phyloP scores from a whole-genome alignment of 2,329 filamentous ascomycete species.

The Phyllosticta citriasiana region DNA sequence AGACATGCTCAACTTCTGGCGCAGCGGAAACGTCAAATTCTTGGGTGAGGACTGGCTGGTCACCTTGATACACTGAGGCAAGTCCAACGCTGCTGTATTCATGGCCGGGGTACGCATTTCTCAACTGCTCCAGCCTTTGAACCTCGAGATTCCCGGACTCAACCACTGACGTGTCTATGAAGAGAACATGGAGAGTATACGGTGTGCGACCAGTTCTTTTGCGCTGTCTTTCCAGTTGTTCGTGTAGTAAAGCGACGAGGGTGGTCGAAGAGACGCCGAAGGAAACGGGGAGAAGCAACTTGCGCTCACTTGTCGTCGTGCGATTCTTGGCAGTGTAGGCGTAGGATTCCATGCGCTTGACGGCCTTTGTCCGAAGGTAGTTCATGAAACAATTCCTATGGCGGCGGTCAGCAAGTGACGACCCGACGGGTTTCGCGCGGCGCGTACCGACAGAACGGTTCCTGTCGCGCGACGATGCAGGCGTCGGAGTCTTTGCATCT shows the following conservation, averaged over 20 bases:
- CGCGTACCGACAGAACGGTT: slow-evolving; percentile 50
- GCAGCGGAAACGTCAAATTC: slow-evolving; percentile 11
- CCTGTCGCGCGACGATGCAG: slow-evolving; percentile 45
- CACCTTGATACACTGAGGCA: slow-evolving; percentile 38
- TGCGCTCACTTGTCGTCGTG: slow-evolving; percentile 33
- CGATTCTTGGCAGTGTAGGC: slow-evolving; percentile 44
- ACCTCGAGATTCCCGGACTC: slow-evolving; percentile 39
- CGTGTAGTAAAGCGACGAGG: slow-evolving; percentile 65
- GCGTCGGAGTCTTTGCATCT: slow-evolving; percentile 46
- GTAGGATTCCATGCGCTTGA: slow-evolving; percentile 60
- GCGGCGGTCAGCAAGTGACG: neutral
- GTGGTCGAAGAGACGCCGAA: slow-evolving; percentile 72
- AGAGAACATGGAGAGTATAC: slow-evolving; percentile 54
- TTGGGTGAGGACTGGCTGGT: neutral
- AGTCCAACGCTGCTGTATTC: slow-evolving; percentile 54
- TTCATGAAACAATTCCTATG: slow-evolving; percentile 62
- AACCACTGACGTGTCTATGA: slow-evolving; percentile 36
- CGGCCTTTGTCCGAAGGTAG: slow-evolving; percentile 68
- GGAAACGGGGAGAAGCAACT: slow-evolving; percentile 69
- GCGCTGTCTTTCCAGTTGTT: slow-evolving; percentile 56
- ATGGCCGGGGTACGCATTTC: slow-evolving; percentile 55
- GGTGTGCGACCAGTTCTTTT: slow-evolving; percentile 53
- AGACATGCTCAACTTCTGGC: neutral
- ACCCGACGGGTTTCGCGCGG: neutral
- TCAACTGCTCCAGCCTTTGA: slow-evolving; percentile 29